Evolutionary conservation across 2,329 filamentous ascomycete genomes (phyloP).

Genomic region (Penicillium sp.): DNA sequence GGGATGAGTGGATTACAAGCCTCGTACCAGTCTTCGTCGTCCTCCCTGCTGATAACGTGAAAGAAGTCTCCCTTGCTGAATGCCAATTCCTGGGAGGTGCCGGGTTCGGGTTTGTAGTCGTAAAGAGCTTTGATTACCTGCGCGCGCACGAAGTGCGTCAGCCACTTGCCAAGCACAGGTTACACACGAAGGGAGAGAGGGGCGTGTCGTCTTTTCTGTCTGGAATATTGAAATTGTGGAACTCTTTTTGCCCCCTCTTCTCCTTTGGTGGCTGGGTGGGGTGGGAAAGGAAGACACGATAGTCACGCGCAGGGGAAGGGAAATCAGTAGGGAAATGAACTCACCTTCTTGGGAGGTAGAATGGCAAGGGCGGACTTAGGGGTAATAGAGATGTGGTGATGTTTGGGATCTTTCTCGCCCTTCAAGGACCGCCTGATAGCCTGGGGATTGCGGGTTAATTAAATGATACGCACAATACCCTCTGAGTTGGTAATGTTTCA

Average conservation of each 20-base stretch:
- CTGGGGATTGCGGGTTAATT: slow-evolving; percentile 42
- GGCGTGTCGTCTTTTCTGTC: background rate
- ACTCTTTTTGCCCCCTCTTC: background rate
- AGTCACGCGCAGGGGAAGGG: background rate
- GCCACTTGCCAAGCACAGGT: slow-evolving; percentile 9
- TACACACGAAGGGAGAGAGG: background rate
- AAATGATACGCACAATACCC: slow-evolving; percentile 7
- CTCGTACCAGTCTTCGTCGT: slow-evolving; percentile 96
- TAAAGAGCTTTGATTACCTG: slow-evolving; percentile 97
- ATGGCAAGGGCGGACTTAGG: slow-evolving; percentile 87
- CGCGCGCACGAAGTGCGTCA: slow-evolving; percentile 17
- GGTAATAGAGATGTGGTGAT: slow-evolving; percentile 67
- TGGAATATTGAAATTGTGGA: background rate
- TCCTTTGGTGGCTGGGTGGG: background rate
- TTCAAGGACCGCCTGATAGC: slow-evolving; percentile 86
- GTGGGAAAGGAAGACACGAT: background rate
- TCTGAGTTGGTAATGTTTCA: background rate
- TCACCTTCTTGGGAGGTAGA: slow-evolving; percentile 87
- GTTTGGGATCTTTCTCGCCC: slow-evolving; percentile 73
- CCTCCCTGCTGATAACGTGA: slow-evolving; percentile 93
- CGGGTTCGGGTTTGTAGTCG: slow-evolving; percentile 77
- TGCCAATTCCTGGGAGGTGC: slow-evolving; percentile 70
- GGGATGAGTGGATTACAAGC: slow-evolving; percentile 89
- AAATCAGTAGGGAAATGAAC: slow-evolving; percentile 9
- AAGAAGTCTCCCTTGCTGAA: slow-evolving; percentile 97